Percentiles rank a stretch among this genome's conserved stretches.
These are phyloP conservation scores for Triangularia setosa DNA, from an alignment of 2,329 filamentous ascomycete species.

Conservation along the genomic window DNA sequence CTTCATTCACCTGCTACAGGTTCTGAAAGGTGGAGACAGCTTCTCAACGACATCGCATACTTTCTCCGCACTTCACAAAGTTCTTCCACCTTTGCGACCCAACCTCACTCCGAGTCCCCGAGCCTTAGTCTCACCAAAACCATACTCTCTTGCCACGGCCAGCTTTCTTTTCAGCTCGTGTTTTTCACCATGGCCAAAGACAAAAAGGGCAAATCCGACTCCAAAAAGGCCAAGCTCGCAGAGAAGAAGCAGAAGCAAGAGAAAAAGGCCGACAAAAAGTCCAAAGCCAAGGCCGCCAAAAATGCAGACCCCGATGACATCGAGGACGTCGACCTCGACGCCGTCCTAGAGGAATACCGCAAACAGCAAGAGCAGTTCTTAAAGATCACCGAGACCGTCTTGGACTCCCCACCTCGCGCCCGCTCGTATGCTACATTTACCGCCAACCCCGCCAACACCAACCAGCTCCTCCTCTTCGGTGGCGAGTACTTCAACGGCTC, in stretches of 20 bases:
- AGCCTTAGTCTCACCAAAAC: neutral
- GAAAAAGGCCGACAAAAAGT: conserved; percentile 85
- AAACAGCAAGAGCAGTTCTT: conserved; percentile 90
- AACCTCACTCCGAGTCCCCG: neutral
- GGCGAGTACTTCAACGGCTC: conserved; percentile 96
- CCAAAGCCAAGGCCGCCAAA: conserved; percentile 66
- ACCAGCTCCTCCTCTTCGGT: conserved; percentile 86
- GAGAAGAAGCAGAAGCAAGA: conserved; percentile 75
- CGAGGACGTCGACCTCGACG: conserved; percentile 90
- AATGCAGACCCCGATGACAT: conserved; percentile 72
- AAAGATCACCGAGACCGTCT: conserved; percentile 81
- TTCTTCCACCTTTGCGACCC: neutral
- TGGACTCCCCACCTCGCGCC: conserved; percentile 67
- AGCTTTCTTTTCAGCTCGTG: neutral
- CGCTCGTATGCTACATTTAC: conserved; percentile 78
- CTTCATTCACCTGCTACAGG: neutral
- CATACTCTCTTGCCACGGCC: neutral
- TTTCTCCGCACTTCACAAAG: conserved; percentile 4
- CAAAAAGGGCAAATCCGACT: conserved; percentile 40
- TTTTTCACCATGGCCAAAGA: conserved; percentile 40
- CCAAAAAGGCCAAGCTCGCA: conserved; percentile 47
- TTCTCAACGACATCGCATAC: conserved; percentile 5
- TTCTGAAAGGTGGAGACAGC: neutral
- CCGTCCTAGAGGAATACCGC: conserved; percentile 87
- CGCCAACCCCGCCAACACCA: conserved; percentile 78